These are phyloP conservation scores for Letharia columbiana DNA, from an alignment of 495 filamentous ascomycete genomes.

Conservation along the genomic window DNA sequence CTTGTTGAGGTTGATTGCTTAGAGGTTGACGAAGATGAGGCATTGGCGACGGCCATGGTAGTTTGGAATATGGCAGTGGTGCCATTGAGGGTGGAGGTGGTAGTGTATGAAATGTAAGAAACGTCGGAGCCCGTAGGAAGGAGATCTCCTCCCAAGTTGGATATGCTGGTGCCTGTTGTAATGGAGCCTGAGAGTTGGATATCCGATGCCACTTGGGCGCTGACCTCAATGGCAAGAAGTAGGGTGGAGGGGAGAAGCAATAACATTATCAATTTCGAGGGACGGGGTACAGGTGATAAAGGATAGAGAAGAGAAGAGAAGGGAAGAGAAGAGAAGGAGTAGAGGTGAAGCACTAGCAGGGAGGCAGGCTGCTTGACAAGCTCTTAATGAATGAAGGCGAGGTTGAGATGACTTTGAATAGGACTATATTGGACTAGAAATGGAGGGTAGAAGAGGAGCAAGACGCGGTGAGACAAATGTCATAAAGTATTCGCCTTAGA, in stretches of 20 bases:
- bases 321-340: not conserved
- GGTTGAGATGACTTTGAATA: not conserved
- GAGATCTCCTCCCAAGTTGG: conserved; percentile 18
- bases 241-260: conserved; percentile 18
- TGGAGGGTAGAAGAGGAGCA: too few species aligned
- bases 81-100: conserved; percentile 20
- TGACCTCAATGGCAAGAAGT: conserved; percentile 12
- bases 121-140: conserved; percentile 22
- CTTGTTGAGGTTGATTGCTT: conserved; percentile 30
- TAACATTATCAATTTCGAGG: conserved; percentile 16
- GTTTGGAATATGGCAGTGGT: conserved; percentile 13
- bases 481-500: too few species aligned
- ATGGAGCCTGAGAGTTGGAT: conserved; percentile 17
- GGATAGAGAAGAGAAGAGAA: not conserved
- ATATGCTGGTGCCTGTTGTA: conserved; percentile 8
- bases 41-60: conserved; percentile 28
- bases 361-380: not conserved
- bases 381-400: too few species aligned
- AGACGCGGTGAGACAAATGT: too few species aligned
- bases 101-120: conserved; percentile 21
- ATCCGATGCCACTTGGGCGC: conserved; percentile 13
- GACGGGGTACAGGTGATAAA: not conserved
- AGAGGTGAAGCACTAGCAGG: not conserved
- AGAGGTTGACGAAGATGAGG: conserved; percentile 24
- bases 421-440: too few species aligned